Evolutionary conservation across 345 rosid species (phyloP).

Genomic region (Gossypium raimondii): DNA sequence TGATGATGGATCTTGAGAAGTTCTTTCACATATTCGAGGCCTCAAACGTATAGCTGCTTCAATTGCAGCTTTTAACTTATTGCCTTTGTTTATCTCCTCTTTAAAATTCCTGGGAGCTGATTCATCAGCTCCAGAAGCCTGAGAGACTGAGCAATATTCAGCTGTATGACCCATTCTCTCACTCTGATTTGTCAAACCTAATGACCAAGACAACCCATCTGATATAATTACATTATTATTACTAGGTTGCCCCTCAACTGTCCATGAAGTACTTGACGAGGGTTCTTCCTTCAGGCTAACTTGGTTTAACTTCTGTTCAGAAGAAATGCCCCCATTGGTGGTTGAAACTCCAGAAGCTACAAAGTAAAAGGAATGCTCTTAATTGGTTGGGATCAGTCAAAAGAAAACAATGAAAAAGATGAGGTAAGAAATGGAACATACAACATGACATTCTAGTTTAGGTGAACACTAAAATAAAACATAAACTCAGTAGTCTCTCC

Average conservation of each 20-base stretch:
- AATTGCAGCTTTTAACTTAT: conserved; percentile 71
- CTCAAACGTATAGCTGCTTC: conserved; percentile 73
- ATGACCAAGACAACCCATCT: conserved; percentile 47
- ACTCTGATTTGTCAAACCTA: conserved; percentile 49
- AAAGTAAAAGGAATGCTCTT: conserved; percentile 12
- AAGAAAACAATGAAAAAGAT: neutral
- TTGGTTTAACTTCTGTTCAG: conserved; percentile 50
- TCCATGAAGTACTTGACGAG: conserved; percentile 49
- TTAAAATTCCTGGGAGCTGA: conserved; percentile 41
- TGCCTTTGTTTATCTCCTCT: conserved; percentile 50
- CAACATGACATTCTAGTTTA: neutral
- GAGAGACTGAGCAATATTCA: conserved; percentile 45
- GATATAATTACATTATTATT: conserved; percentile 40
- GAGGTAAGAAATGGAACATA: conserved; percentile 9
- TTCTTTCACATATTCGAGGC: conserved; percentile 53
- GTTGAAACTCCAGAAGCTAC: conserved; percentile 54
- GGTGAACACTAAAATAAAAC: neutral
- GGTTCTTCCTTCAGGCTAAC: conserved; percentile 57
- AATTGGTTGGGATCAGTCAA: neutral
- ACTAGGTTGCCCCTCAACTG: conserved; percentile 42
- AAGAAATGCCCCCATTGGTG: conserved; percentile 34
- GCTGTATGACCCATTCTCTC: conserved; percentile 64
- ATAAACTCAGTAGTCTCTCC: neutral
- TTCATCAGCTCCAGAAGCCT: conserved; percentile 43
- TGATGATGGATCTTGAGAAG: conserved; percentile 43